Percentiles rank a stretch among this genome's conserved stretches.
phyloP scores from a whole-genome alignment of 106 monocot species.

The Gastrodia elata region DNA sequence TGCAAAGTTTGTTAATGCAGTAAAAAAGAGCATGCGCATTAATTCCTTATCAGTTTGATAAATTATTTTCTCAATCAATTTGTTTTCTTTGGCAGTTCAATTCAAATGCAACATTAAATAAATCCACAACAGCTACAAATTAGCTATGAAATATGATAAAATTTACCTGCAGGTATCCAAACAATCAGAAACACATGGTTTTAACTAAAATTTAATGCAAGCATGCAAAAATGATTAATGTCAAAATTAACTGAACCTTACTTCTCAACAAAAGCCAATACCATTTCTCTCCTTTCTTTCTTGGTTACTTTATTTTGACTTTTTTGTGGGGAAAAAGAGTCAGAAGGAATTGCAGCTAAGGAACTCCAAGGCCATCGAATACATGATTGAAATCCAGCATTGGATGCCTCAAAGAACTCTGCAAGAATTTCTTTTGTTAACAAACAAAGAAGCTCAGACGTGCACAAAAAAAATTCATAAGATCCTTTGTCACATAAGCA shows the following conservation, averaged over 20 bases:
- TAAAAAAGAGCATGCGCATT: background rate
- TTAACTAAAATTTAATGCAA: background rate
- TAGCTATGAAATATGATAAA: background rate
- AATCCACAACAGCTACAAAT: background rate
- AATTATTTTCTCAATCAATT: background rate
- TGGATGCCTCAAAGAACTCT: slow-evolving; percentile 5
- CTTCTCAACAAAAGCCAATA: slow-evolving; percentile 15
- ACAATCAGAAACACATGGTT: background rate
- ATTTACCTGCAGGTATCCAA: background rate
- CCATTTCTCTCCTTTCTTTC: slow-evolving; percentile 5
- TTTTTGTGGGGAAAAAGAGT: slow-evolving; percentile 1
- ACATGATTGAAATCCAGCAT: background rate
- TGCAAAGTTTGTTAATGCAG: too few relatives aligned
- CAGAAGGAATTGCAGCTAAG: background rate
- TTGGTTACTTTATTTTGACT: background rate
- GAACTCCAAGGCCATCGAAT: background rate
- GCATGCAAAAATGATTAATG: background rate
- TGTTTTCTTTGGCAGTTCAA: background rate
- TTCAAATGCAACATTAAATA: background rate
- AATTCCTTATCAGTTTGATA: background rate
- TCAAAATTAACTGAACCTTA: slow-evolving; percentile 17
- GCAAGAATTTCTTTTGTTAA: background rate
- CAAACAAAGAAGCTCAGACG: too few relatives aligned
- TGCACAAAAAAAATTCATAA: background rate
- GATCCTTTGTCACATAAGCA: background rate